Evolutionary conservation across 1,284 basidiomycete genomes (phyloP).

Genomic region (Rhizoctonia solani): DNA sequence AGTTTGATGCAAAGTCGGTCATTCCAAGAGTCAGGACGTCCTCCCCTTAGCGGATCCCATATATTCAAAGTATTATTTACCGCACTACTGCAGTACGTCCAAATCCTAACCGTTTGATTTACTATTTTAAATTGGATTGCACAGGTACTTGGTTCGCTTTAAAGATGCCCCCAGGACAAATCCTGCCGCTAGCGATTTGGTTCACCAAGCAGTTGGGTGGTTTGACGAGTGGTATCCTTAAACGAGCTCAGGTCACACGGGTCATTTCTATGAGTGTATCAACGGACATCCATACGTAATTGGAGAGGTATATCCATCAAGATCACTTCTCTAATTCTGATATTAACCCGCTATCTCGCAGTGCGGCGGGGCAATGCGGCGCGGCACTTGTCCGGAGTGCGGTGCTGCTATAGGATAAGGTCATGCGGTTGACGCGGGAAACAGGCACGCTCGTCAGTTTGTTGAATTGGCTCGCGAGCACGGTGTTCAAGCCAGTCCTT

Average conservation of each 20-base stretch:
- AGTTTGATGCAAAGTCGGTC: conserved; percentile 48
- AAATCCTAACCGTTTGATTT: neutral
- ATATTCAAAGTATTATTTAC: conserved; percentile 56
- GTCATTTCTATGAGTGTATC: conserved; percentile 57
- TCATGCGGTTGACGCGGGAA: conserved; percentile 50
- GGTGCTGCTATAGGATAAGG: conserved; percentile 49
- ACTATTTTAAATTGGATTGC: neutral
- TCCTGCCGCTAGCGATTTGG: conserved; percentile 52
- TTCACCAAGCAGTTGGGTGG: conserved; percentile 52
- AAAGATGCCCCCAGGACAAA: conserved; percentile 56
- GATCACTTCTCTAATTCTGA: neutral
- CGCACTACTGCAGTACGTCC: conserved; percentile 58
- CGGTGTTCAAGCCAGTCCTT: neutral
- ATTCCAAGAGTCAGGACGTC: conserved; percentile 50
- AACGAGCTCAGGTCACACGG: conserved; percentile 39
- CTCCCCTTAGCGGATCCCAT: conserved; percentile 46
- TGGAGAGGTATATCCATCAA: conserved; percentile 47
- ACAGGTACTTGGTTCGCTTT: conserved; percentile 62
- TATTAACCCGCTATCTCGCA: conserved; percentile 42
- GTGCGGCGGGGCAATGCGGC: conserved; percentile 60
- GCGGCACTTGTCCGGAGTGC: conserved; percentile 58
- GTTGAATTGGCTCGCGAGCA: conserved; percentile 39
- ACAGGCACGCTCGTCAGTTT: conserved; percentile 52
- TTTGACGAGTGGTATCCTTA: conserved; percentile 51
- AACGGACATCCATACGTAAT: conserved; percentile 59